Base-by-base conservation (phyloP, 1,139 yeast genomes). In the Kodamaea fungicola region DNA sequence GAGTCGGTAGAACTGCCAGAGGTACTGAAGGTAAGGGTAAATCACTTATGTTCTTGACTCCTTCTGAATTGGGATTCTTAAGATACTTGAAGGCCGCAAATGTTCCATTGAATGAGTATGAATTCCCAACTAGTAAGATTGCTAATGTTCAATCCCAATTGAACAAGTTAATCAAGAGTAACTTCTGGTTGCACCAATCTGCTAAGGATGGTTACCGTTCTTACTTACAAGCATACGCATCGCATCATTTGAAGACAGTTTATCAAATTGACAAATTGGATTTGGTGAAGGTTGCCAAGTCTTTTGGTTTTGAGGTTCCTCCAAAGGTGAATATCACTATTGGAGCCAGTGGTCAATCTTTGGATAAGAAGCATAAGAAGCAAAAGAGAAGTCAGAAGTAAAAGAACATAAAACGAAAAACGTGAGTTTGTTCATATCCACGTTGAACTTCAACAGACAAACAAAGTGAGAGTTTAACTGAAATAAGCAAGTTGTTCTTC, bases 191-290 rank as follows among this genome's bases (percentile, higher is more conserved):
- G 48, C 95, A 92, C 60, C 95, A 88, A 65, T 80, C 90, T 40
- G 99, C 99, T 28, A 88, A 89, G 64, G 99, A 92, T 59, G 99
- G 98, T 41, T 92, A 92, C 69, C 78, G 97, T 60, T 80, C 97
- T 6, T 92, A 92, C 62, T 74, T 92, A 54, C 98, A 94, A 64
- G 97, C 98, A 5, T 94, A 92, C 59, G 90, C 98, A 9, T 85
- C 96, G 23, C 98, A 92, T 65, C 95, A 90, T 55, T 74, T 92
- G 61, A 92, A 92, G 64, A 85, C 96, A 1, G 97, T 92, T 12
- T 92, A 92, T 59, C 96, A 90, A 65, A 88, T 92, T 50, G 97
- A 92, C 64, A 88, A 90, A 64, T 74, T 92, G 43, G 98, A 92
- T 61, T 72, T 92, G 50, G 92, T 83, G 30, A 92, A 90, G 69